Conservation (phyloP, 805 yeast genomes). For the Ascoidea rubescens region DNA sequence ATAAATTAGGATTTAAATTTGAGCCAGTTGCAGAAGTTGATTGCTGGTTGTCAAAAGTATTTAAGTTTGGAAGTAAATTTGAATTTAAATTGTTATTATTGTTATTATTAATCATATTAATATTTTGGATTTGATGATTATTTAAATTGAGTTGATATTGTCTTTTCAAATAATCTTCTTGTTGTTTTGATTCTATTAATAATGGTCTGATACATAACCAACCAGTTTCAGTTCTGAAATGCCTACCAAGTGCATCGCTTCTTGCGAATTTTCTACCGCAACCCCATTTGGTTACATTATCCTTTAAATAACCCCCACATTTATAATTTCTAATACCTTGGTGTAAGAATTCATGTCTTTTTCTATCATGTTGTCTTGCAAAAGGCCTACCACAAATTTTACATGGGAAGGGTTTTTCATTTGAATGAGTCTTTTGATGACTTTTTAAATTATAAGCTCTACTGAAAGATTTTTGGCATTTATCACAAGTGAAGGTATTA, state of each 20-base stretch:
- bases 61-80: too few relatives aligned
- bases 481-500: constrained; percentile 32
- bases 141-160: not conserved
- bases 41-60: too few relatives aligned
- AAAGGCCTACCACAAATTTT: constrained; percentile 50
- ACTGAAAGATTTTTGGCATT: constrained; percentile 64
- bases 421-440: constrained; percentile 66
- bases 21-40: too few relatives aligned
- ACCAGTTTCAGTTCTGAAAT: constrained; percentile 66
- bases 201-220: constrained; percentile 53
- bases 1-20: not conserved
- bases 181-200: constrained; percentile 33
- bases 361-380: constrained; percentile 67
- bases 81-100: too few relatives aligned
- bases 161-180: not conserved
- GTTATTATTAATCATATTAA: too few relatives aligned
- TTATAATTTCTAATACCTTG: constrained; percentile 57
- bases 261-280: constrained; percentile 67
- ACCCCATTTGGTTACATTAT: constrained; percentile 55
- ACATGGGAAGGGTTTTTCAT: constrained; percentile 59
- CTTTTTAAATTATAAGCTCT: constrained; percentile 72
- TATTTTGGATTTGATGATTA: not conserved
- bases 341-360: constrained; percentile 65
- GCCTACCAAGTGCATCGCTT: constrained; percentile 66
- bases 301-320: constrained; percentile 47